Percentiles rank a stretch among this genome's conserved stretches.
Conservation (phyloP, 73 alveolate species). For the Paramecium octaurelia region DNA sequence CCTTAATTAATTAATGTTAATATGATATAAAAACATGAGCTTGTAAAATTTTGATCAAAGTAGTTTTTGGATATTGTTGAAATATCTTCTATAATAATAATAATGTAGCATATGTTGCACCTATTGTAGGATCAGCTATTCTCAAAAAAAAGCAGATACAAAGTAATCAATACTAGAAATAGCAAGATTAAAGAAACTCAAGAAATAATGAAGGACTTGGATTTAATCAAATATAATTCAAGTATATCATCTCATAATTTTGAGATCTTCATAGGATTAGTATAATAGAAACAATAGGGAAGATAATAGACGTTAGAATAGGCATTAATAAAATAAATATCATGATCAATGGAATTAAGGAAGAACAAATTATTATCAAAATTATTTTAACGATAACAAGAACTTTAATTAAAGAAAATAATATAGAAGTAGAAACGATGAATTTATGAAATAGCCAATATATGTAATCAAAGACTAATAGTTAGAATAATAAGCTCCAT, state of each 20-base stretch:
- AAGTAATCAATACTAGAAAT: neutral
- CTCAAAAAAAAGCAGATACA: neutral
- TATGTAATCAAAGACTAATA: neutral
- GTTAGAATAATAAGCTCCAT: neutral
- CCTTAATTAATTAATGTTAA: neutral
- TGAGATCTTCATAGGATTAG: neutral
- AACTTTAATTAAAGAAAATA: neutral
- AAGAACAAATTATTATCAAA: neutral
- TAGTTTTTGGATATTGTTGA: no score
- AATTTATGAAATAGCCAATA: neutral
- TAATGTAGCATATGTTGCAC: slow-evolving; percentile 27
- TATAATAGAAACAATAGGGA: neutral
- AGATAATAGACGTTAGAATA: neutral
- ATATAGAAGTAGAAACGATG: neutral
- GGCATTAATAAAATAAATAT: neutral
- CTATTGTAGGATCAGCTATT: neutral
- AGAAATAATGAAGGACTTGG: neutral
- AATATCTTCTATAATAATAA: no score
- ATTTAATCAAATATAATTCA: neutral
- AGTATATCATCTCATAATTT: neutral
- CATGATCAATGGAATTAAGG: neutral
- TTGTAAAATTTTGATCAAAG: no score
- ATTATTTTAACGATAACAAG: neutral
- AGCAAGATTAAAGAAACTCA: neutral
- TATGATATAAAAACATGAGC: no score